phyloP scores from a whole-genome alignment of 202 grass and related monocot species.

The Digitaria exilis region DNA sequence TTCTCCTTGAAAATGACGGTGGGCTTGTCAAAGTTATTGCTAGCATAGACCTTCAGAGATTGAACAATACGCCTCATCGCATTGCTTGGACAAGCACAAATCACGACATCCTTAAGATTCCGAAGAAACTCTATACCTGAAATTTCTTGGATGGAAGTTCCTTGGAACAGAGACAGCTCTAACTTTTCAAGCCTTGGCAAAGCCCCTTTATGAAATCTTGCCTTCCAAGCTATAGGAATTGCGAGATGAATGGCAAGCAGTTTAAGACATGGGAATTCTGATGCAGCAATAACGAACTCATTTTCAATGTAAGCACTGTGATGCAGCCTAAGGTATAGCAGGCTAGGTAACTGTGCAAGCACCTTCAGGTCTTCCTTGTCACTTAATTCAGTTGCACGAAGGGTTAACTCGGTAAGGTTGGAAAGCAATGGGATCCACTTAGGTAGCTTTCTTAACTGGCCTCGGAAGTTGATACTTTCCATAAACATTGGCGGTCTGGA shows the following conservation, averaged over 20 bases:
- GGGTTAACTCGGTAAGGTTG: conserved; percentile 37
- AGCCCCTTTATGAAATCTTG: conserved; percentile 35
- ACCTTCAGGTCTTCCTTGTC: conserved; percentile 24
- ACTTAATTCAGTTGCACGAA: conserved; percentile 41
- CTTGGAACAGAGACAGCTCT: conserved; percentile 39
- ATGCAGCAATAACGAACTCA: conserved; percentile 23
- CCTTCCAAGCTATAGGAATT: background rate
- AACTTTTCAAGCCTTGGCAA: conserved; percentile 39
- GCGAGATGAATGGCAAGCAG: conserved; percentile 39
- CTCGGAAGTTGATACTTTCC: conserved; percentile 34
- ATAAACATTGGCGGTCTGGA: conserved; percentile 42
- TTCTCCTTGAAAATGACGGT: conserved; percentile 32
- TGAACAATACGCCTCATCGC: background rate
- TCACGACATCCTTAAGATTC: conserved; percentile 20
- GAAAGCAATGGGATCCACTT: conserved; percentile 33
- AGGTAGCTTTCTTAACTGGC: conserved; percentile 33
- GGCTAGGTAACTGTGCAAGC: conserved; percentile 25
- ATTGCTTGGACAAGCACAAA: background rate
- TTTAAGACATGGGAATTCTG: conserved; percentile 36
- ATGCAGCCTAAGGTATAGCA: conserved; percentile 45
- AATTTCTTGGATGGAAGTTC: conserved; percentile 20
- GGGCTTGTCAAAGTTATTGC: conserved; percentile 9
- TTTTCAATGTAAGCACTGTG: conserved; percentile 28
- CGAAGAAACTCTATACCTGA: conserved; percentile 37
- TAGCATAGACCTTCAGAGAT: conserved; percentile 19